Conservation (phyloP, 2,329 filamentous ascomycete species). For the Diaporthe velutina region DNA sequence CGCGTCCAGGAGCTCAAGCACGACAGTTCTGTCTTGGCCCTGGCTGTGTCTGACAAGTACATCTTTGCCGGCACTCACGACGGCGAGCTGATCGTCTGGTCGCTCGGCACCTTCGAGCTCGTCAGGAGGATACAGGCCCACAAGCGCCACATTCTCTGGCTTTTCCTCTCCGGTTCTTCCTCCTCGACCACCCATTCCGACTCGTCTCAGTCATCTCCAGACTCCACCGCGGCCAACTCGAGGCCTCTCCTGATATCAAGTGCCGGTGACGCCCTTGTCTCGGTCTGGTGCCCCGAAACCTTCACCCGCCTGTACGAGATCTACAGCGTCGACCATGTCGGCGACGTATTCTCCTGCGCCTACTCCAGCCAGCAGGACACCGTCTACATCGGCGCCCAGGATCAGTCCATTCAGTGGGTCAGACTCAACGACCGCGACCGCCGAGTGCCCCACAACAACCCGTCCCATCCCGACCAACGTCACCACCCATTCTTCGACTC, state of each 20-base stretch:
- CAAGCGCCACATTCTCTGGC: slow-evolving; percentile 88
- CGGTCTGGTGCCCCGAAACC: slow-evolving; percentile 87
- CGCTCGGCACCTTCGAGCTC: slow-evolving; percentile 87
- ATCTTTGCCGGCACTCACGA: slow-evolving; percentile 95
- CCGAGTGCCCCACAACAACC: slow-evolving; percentile 71
- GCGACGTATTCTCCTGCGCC: slow-evolving; percentile 94
- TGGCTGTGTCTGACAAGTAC: slow-evolving; percentile 83
- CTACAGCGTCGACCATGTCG: slow-evolving; percentile 93
- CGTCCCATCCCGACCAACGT: slow-evolving; percentile 79
- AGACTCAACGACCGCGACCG: slow-evolving; percentile 74
- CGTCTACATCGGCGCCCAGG: slow-evolving; percentile 92
- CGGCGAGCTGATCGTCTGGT: slow-evolving; percentile 94
- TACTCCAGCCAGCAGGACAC: slow-evolving; percentile 86
- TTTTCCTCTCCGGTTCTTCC: slow-evolving; percentile 83
- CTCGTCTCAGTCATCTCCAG: slow-evolving; percentile 3
- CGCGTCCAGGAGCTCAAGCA: slow-evolving; percentile 82
- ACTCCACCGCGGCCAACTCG: slow-evolving; percentile 71
- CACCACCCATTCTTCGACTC: slow-evolving; percentile 96
- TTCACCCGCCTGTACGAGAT: slow-evolving; percentile 87
- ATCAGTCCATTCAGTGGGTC: slow-evolving; percentile 96
- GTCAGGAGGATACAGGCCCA: slow-evolving; percentile 87
- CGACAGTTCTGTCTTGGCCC: slow-evolving; percentile 82
- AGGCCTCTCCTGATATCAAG: slow-evolving; percentile 83
- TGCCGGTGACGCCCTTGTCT: slow-evolving; percentile 92
- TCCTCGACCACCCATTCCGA: slow-evolving; percentile 45